Conservation (phyloP, 495 filamentous ascomycete species). For the Achaetomiella virescens region DNA sequence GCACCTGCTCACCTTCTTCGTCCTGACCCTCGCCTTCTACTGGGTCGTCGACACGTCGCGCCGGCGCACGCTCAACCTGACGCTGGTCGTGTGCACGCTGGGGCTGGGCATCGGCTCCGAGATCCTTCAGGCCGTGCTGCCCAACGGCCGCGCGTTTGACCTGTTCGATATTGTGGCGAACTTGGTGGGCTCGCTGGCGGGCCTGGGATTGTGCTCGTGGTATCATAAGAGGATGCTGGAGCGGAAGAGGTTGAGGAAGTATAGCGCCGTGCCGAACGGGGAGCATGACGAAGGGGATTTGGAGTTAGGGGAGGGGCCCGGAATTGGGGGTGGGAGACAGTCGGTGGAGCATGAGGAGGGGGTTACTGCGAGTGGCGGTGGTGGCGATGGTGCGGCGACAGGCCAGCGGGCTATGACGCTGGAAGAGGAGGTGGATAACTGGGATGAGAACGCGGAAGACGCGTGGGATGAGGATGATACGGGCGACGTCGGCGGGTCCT, state of each 20-base stretch:
- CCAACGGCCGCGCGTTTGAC: slow-evolving; percentile 80
- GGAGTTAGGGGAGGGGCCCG: slow-evolving; percentile 51
- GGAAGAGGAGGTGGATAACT: slow-evolving; percentile 73
- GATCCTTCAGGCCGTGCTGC: slow-evolving; percentile 71
- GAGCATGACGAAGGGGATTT: slow-evolving; percentile 49
- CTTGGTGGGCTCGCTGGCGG: slow-evolving; percentile 67
- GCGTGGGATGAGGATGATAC: slow-evolving; percentile 63
- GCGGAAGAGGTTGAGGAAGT: slow-evolving; percentile 69
- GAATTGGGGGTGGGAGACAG: slow-evolving; percentile 25
- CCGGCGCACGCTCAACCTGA: slow-evolving; percentile 75
- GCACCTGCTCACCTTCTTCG: slow-evolving; percentile 84
- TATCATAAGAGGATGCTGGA: slow-evolving; percentile 96
- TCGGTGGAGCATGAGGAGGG: slow-evolving; percentile 28
- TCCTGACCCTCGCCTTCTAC: slow-evolving; percentile 84
- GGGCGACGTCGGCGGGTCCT: slow-evolving; percentile 29
- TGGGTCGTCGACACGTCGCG: slow-evolving; percentile 92
- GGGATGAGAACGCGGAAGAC: slow-evolving; percentile 76
- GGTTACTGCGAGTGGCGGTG: slow-evolving; percentile 29
- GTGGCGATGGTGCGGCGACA: neutral
- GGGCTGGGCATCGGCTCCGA: slow-evolving; percentile 77
- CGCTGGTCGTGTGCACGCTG: slow-evolving; percentile 70
- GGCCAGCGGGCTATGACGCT: slow-evolving; percentile 31
- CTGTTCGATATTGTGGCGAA: slow-evolving; percentile 82
- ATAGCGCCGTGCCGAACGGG: slow-evolving; percentile 52
- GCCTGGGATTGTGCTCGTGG: slow-evolving; percentile 69